These are phyloP conservation scores for Fraxinus xanthoxyloides DNA, from an alignment of 305 asterid genomes.

Conservation along the genomic window DNA sequence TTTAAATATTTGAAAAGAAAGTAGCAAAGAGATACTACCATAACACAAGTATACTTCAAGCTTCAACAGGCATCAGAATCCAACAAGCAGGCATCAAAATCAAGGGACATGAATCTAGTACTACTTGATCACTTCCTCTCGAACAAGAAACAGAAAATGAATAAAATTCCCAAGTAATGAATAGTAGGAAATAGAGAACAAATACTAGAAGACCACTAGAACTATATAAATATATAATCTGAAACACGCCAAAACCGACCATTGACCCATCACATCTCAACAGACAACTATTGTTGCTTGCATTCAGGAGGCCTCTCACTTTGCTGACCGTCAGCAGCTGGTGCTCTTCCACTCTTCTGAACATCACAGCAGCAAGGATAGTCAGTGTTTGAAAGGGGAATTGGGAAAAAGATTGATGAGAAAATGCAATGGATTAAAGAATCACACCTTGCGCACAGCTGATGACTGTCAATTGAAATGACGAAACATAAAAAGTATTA, in stretches of 20 bases:
- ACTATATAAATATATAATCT: constrained; percentile 14
- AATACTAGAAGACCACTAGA: constrained; percentile 9
- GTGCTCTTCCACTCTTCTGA: constrained; percentile 59
- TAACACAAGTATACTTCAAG: constrained; percentile 14
- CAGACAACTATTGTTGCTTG: constrained; percentile 67
- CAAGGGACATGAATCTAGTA: constrained; percentile 10
- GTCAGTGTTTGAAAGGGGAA: neutral
- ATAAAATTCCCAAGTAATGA: constrained; percentile 10
- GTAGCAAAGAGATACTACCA: neutral
- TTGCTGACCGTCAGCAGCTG: constrained; percentile 47
- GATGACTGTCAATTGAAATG: constrained; percentile 20
- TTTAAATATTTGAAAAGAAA: neutral
- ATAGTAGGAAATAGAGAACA: constrained; percentile 18
- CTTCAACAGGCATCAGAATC: constrained; percentile 18
- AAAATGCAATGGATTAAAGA: neutral
- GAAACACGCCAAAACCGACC: neutral
- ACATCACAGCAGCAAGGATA: constrained; percentile 11
- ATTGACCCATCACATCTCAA: neutral
- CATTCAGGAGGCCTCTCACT: constrained; percentile 89
- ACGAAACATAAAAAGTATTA: neutral
- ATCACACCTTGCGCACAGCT: constrained; percentile 34
- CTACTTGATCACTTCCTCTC: constrained; percentile 19
- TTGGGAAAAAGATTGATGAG: neutral
- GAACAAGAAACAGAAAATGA: constrained; percentile 12
- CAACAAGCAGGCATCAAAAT: constrained; percentile 22